phyloP scores from a whole-genome alignment of 2,329 filamentous ascomycete species.

The Colletotrichum caudatum region DNA sequence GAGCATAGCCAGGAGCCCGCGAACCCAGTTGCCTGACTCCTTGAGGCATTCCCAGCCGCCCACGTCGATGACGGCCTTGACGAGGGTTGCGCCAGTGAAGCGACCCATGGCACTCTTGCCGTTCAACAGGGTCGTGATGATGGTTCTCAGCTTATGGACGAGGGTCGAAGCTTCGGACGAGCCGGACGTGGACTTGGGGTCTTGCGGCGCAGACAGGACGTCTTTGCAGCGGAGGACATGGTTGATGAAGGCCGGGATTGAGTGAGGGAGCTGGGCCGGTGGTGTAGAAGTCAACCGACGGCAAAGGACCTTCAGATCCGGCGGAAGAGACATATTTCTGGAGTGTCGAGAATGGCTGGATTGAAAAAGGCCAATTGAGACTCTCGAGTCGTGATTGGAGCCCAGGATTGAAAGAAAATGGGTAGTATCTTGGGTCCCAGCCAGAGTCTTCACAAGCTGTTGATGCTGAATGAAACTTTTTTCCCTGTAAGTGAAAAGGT shows the following conservation, averaged over 20 bases:
- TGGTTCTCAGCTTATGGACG: constrained; percentile 84
- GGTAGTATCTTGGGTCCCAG: constrained; percentile 17
- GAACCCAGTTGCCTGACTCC: constrained; percentile 80
- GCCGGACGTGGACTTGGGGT: constrained; percentile 70
- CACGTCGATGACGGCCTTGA: constrained; percentile 84
- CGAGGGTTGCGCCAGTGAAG: constrained; percentile 81
- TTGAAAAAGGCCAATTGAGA: not conserved
- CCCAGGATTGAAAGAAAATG: not conserved
- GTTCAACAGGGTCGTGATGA: constrained; percentile 81
- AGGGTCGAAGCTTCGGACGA: constrained; percentile 75
- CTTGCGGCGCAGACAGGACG: constrained; percentile 73
- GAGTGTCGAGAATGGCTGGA: too few relatives aligned
- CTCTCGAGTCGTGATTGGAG: not conserved
- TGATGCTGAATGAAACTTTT: constrained; percentile 41
- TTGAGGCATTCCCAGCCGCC: constrained; percentile 87
- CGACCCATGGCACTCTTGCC: constrained; percentile 80
- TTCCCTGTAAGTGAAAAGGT: constrained; percentile 40
- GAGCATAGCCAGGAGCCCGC: constrained; percentile 79
- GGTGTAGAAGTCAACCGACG: constrained; percentile 78
- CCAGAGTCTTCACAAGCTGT: constrained; percentile 22
- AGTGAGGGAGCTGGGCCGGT: constrained; percentile 77
- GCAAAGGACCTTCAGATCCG: constrained; percentile 74
- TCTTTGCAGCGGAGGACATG: constrained; percentile 68
- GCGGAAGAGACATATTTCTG: constrained; percentile 56
- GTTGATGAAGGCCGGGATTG: constrained; percentile 76